These are phyloP conservation scores for Jamesozyma jinghongensis DNA, from an alignment of 805 yeast species.

Conservation along the genomic window DNA sequence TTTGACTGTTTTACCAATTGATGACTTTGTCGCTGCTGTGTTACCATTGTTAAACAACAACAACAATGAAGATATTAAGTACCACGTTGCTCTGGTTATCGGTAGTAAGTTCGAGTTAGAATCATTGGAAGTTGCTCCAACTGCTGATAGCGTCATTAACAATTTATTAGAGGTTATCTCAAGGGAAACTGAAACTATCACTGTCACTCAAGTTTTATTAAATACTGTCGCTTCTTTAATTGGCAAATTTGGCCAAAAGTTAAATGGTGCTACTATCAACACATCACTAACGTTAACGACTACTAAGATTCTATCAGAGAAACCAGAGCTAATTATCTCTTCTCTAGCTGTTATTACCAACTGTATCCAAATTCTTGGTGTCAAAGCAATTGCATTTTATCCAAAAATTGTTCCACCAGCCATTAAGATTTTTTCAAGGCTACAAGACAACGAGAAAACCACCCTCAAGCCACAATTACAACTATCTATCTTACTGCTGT, in stretches of 20 bases:
- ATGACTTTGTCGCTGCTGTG: constrained; percentile 58
- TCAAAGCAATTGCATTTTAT: constrained; percentile 74
- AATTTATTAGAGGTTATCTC: constrained; percentile 36
- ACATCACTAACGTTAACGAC: constrained; percentile 42
- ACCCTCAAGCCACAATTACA: constrained; percentile 39
- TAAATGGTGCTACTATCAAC: constrained; percentile 40
- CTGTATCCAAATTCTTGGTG: constrained; percentile 67
- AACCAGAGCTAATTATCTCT: constrained; percentile 60
- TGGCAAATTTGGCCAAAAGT: constrained; percentile 47
- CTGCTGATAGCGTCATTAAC: constrained; percentile 45
- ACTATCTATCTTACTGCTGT: constrained; percentile 58
- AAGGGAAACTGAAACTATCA: constrained; percentile 25
- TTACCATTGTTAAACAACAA: constrained; percentile 31
- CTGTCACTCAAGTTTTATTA: constrained; percentile 58
- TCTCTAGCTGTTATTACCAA: constrained; percentile 65
- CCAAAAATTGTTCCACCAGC: constrained; percentile 77
- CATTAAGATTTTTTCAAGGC: constrained; percentile 45
- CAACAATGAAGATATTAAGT: constrained; percentile 40
- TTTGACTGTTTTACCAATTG: constrained; percentile 66
- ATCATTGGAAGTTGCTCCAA: constrained; percentile 41
- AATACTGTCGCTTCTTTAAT: constrained; percentile 59
- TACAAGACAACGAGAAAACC: constrained; percentile 15
- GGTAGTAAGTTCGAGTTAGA: constrained; percentile 64
- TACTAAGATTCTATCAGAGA: constrained; percentile 40
- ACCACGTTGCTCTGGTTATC: constrained; percentile 53